Evolutionary conservation across 805 yeast genomes (phyloP).

Genomic region (Metschnikowia borealis): DNA sequence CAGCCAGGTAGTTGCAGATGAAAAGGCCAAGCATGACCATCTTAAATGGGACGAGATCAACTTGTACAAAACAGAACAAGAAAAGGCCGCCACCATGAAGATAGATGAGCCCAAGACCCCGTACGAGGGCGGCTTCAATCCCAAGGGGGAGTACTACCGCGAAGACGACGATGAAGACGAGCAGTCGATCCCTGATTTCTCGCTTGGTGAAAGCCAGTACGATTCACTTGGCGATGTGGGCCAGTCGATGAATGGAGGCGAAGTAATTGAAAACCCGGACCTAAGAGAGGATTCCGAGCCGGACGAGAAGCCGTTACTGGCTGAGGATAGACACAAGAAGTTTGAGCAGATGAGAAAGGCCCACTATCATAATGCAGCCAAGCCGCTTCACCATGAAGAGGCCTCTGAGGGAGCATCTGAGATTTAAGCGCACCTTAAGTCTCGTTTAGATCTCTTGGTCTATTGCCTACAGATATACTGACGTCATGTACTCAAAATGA

Average conservation of each 20-base stretch:
- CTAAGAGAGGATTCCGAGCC: conserved; percentile 28
- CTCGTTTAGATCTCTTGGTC: too few species aligned
- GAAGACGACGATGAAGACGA: conserved; percentile 59
- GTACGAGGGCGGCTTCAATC: conserved; percentile 84
- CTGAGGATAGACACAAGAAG: conserved; percentile 58
- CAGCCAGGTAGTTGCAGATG: conserved; percentile 3
- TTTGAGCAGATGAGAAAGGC: conserved; percentile 78
- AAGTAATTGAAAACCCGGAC: conserved; percentile 28
- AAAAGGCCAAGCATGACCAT: conserved; percentile 25
- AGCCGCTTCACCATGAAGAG: conserved; percentile 38
- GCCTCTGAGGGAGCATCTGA: neutral
- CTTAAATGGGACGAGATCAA: conserved; percentile 86
- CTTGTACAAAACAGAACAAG: conserved; percentile 66
- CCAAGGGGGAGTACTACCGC: conserved; percentile 73
- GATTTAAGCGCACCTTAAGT: too few species aligned
- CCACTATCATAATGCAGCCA: conserved; percentile 65
- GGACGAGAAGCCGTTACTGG: conserved; percentile 35
- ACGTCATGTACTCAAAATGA: too few species aligned
- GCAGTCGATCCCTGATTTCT: conserved; percentile 46
- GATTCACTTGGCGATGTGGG: conserved; percentile 27
- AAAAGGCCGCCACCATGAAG: conserved; percentile 68
- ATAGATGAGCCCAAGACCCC: conserved; percentile 97
- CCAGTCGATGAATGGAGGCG: conserved; percentile 39
- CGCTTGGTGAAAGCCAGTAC: conserved; percentile 55
- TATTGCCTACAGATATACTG: too few species aligned